A percentile compares a stretch with the other conserved stretches of the same genome.
phyloP scores from a whole-genome alignment of 1,284 basidiomycete genomes.

The Xerocomus minutiporus region DNA sequence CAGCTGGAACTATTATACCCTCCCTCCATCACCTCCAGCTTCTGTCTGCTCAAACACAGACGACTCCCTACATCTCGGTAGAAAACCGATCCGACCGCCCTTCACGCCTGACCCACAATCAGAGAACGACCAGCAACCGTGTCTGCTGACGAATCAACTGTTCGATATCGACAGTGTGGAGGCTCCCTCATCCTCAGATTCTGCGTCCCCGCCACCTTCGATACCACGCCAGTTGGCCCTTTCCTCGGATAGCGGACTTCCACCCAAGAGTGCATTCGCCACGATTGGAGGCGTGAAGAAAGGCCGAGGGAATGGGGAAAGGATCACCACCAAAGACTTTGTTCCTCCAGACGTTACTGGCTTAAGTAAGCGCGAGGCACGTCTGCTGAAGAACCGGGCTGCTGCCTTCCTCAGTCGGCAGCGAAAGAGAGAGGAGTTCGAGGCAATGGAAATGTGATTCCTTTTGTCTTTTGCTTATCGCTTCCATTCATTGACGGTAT shows the following conservation, averaged over 20 bases:
- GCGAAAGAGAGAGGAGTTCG: conserved; percentile 89
- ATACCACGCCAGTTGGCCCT: conserved; percentile 29
- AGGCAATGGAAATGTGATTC: conserved; percentile 77
- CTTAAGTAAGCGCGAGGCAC: conserved; percentile 83
- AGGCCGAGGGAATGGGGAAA: conserved; percentile 53
- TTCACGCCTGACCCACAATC: conserved; percentile 42
- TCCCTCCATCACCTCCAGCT: conserved; percentile 50
- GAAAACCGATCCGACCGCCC: conserved; percentile 49
- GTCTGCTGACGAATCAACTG: conserved; percentile 64
- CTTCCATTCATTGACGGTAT: conserved; percentile 17
- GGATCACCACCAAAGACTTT: conserved; percentile 77
- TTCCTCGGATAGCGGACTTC: conserved; percentile 23
- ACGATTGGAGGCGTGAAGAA: conserved; percentile 49
- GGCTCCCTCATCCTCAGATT: conserved; percentile 33
- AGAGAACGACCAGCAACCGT: conserved; percentile 47
- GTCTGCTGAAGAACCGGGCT: conserved; percentile 87
- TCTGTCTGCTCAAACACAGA: conserved; percentile 42
- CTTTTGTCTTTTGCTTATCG: conserved; percentile 20
- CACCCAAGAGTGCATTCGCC: conserved; percentile 44
- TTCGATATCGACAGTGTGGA: conserved; percentile 51
- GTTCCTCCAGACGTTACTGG: conserved; percentile 84
- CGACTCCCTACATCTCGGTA: conserved; percentile 44
- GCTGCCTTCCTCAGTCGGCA: conserved; percentile 88
- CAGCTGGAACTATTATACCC: conserved; percentile 43
- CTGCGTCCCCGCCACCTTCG: conserved; percentile 36